phyloP scores from a whole-genome alignment of 768 basidiomycete genomes.

The Amanita jacksonii region DNA sequence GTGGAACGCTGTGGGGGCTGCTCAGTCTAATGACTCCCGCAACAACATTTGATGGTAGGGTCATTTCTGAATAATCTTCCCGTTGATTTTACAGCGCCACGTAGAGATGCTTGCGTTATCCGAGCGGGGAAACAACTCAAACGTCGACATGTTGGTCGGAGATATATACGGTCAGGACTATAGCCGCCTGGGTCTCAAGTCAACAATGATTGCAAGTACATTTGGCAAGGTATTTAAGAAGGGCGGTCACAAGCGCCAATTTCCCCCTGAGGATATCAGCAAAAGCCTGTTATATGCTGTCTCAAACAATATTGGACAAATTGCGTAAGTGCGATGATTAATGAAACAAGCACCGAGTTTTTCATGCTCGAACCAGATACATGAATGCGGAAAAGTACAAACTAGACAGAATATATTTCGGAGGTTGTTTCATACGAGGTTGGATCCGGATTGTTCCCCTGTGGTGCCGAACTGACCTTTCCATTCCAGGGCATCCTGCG shows the following conservation, averaged over 20 bases:
- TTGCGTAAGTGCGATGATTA: constrained; percentile 66
- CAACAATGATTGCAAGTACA: constrained; percentile 94
- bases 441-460: constrained; percentile 15
- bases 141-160: constrained; percentile 97
- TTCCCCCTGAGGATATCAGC: constrained; percentile 89
- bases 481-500: constrained; percentile 74
- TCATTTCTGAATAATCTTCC: constrained; percentile 3
- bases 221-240: constrained; percentile 99
- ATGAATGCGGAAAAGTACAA: constrained; percentile 99
- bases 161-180: constrained; percentile 99
- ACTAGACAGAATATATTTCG: constrained; percentile 95
- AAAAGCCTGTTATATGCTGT: constrained; percentile 91
- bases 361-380: constrained; percentile 43
- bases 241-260: constrained; percentile 65
- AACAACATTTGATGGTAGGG: constrained; percentile 88
- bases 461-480: constrained; percentile 8
- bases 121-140: constrained; percentile 86
- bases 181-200: constrained; percentile 89
- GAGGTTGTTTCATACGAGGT: constrained; percentile 98
- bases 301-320: constrained; percentile 99
- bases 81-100: constrained; percentile 5
- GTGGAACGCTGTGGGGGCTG: constrained; percentile 95
- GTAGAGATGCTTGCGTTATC: constrained; percentile 94
- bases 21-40: constrained; percentile 93
- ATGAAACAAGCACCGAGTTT: neutral